These are phyloP conservation scores for Tolypocladium inflatum DNA, from an alignment of 2,329 filamentous ascomycete genomes.

Conservation along the genomic window DNA sequence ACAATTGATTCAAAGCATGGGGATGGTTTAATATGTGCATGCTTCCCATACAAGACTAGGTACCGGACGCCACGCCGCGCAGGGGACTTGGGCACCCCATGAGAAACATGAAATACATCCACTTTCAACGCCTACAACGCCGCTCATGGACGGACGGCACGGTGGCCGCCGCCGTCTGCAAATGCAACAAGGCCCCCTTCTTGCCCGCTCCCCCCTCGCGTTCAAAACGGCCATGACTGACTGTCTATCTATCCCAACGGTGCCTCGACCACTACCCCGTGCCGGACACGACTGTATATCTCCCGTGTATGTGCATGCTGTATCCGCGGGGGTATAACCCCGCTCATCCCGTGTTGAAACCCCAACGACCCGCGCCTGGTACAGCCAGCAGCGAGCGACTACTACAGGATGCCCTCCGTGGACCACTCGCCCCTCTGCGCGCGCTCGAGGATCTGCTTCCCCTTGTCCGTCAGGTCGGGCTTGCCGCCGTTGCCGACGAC, in stretches of 20 bases:
- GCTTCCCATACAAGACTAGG: background rate
- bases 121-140: background rate
- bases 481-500: constrained; percentile 44
- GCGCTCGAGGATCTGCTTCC: constrained; percentile 37
- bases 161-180: background rate
- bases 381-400: background rate
- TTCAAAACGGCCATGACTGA: background rate
- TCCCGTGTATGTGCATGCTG: background rate
- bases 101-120: background rate
- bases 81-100: too few relatives aligned
- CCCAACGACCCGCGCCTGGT: background rate
- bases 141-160: background rate
- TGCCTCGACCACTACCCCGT: background rate
- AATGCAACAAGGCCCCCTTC: background rate
- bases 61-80: background rate
- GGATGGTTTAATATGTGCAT: background rate
- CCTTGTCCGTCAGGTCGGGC: constrained; percentile 46
- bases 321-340: background rate
- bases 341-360: background rate
- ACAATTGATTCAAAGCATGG: background rate
- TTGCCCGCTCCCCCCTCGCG: background rate
- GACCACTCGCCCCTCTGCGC: constrained; percentile 46
- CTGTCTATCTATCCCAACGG: constrained; percentile 1
- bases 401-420: constrained; percentile 32
- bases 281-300: background rate